phyloP scores from a whole-genome alignment of 78 protist genomes.

The Dictyostelium discoideum region dicty_2.7 NC_007090.3:33001-33500 shows the following conservation, averaged over 20 bases:
- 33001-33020: slow-evolving; percentile 46
- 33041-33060: slow-evolving; percentile 72
- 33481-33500: slow-evolving; percentile 42
- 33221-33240: slow-evolving; percentile 66
- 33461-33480: slow-evolving; percentile 32
- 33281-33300: slow-evolving; percentile 8
- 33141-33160: slow-evolving; percentile 10
- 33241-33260: slow-evolving; percentile 58
- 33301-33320: no score
- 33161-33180: slow-evolving; percentile 33
- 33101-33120: slow-evolving; percentile 44
- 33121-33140: slow-evolving; percentile 31
- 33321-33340: background rate
- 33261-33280: slow-evolving; percentile 45
- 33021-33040: slow-evolving; percentile 46
- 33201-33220: slow-evolving; percentile 50
- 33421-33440: slow-evolving; percentile 36
- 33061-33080: slow-evolving; percentile 70
- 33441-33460: slow-evolving; percentile 24
- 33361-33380: no score
- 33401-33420: background rate
- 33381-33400: background rate
- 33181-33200: slow-evolving; percentile 46
- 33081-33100: slow-evolving; percentile 67
- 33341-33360: no score